Base-by-base conservation (phyloP, 2,329 filamentous ascomycete genomes). In the Nemania bipapillata region DNA sequence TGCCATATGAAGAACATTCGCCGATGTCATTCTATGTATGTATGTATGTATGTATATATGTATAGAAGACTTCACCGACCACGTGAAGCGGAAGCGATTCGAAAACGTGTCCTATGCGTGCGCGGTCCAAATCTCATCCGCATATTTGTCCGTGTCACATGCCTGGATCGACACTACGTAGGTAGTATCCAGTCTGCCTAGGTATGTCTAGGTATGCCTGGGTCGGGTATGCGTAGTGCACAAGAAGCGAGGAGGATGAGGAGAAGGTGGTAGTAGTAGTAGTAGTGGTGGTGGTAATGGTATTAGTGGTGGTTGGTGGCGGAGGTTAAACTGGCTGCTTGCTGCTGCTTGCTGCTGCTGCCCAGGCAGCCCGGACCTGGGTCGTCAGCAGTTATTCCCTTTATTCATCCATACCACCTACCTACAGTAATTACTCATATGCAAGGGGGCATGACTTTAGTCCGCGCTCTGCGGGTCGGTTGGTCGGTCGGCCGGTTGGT, bases 381-480 rank as follows among this genome's bases (percentile, higher is more conserved):
- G 45, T 15, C 57, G 45, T 28, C 57, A 11, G 57, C 45, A 24
- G 6, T 50, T 50, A 15, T 28, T 50, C n/a, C 8, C 24, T 50
- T 28, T 50, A 28, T 26, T 50, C 24, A 50, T 50, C 24, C 24
- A 50, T 50, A 45, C 40, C 20, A 45, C 40, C 40, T 45, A 12
- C n/a, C n/a, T n/a, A n/a, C n/a, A 17, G 37, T 42, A 30, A 11
- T 49, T 11, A 47, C n/a, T 28, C 28, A 45, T 22, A 37, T 52
- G 57, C 32, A 61, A 52, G 57, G 45, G 30, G 22, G 40, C 26
- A 40, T 47, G 24, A 40, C 24, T 24, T 55, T 60, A 28, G 37
- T 56, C 52, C 63, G 56, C 57, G 57, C 55, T 59, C 63, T 55
- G 55, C 55, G 35, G 22, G 47, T 59, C 54, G 63, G 40, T 59